Evolutionary conservation across 768 basidiomycete genomes (phyloP).

Genomic region (Jaapia argillacea): DNA sequence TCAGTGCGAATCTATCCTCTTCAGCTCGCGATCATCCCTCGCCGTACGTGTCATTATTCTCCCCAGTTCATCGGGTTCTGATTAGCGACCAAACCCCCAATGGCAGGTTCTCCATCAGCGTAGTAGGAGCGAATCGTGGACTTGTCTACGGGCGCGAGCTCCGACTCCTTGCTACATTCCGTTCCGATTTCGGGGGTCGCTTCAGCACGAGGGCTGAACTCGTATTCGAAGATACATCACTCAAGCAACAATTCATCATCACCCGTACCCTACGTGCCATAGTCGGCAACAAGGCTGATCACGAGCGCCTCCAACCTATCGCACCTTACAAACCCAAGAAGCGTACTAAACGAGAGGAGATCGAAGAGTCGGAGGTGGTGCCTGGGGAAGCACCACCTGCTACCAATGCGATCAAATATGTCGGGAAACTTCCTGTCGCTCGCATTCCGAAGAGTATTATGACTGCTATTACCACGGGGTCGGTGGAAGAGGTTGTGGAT

Average conservation of each 20-base stretch:
- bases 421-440: slow-evolving; percentile 1
- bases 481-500: slow-evolving; percentile 17
- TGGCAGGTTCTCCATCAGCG: not conserved
- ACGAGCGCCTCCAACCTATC: slow-evolving; percentile 33
- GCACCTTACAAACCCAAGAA: slow-evolving; percentile 36
- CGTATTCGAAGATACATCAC: slow-evolving; percentile 34
- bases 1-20: not conserved
- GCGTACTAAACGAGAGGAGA: slow-evolving; percentile 10
- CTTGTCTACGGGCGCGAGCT: slow-evolving; percentile 17
- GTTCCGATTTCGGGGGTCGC: slow-evolving; percentile 25
- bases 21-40: not conserved
- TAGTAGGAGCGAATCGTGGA: slow-evolving; percentile 7
- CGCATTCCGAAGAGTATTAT: not conserved
- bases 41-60: not conserved
- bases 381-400: slow-evolving; percentile 9
- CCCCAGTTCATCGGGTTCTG: not conserved
- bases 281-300: slow-evolving; percentile 35
- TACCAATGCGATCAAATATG: slow-evolving; percentile 2
- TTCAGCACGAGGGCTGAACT: slow-evolving; percentile 47
- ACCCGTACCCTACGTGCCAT: slow-evolving; percentile 31
- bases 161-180: slow-evolving; percentile 22
- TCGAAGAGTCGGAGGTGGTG: slow-evolving; percentile 7
- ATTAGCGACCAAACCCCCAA: not conserved
- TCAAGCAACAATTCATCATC: slow-evolving; percentile 37
- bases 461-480: slow-evolving; percentile 13